phyloP scores from a whole-genome alignment of 202 grass and related monocot species.

The Cymbopogon flexuosus region DNA sequence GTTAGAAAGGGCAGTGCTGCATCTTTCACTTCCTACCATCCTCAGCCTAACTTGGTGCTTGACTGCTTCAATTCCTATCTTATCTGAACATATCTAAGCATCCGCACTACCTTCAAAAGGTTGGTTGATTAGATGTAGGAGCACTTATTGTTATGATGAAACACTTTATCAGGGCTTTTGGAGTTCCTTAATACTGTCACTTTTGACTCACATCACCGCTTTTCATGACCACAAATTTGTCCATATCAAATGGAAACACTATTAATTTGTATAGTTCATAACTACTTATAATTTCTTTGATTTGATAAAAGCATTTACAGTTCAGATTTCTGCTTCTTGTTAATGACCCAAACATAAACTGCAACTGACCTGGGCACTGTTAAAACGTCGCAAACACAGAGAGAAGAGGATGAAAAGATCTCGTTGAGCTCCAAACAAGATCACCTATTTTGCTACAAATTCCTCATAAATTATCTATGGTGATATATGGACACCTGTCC shows the following conservation, averaged over 20 bases:
- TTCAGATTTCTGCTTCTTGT: neutral
- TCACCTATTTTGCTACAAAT: neutral
- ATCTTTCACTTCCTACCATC: constrained; percentile 13
- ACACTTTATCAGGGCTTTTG: constrained; percentile 14
- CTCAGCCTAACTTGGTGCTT: constrained; percentile 14
- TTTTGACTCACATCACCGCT: constrained; percentile 21
- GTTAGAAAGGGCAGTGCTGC: neutral
- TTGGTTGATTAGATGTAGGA: constrained; percentile 27
- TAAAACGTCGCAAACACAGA: neutral
- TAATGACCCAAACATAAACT: neutral
- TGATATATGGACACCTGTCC: constrained; percentile 29
- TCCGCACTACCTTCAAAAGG: constrained; percentile 24
- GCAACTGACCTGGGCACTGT: neutral
- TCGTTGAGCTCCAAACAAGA: neutral
- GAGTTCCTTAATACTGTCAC: constrained; percentile 30
- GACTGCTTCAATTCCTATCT: neutral
- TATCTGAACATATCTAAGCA: constrained; percentile 26
- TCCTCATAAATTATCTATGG: constrained; percentile 22
- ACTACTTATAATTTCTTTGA: neutral
- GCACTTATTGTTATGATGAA: neutral
- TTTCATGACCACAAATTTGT: constrained; percentile 24
- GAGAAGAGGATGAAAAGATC: neutral
- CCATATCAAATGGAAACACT: constrained; percentile 9
- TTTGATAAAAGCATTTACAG: neutral
- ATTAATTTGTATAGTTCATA: neutral